These are phyloP conservation scores for Xylaria sp. DNA, from an alignment of 2,329 filamentous ascomycete genomes.

Conservation along the genomic window DNA sequence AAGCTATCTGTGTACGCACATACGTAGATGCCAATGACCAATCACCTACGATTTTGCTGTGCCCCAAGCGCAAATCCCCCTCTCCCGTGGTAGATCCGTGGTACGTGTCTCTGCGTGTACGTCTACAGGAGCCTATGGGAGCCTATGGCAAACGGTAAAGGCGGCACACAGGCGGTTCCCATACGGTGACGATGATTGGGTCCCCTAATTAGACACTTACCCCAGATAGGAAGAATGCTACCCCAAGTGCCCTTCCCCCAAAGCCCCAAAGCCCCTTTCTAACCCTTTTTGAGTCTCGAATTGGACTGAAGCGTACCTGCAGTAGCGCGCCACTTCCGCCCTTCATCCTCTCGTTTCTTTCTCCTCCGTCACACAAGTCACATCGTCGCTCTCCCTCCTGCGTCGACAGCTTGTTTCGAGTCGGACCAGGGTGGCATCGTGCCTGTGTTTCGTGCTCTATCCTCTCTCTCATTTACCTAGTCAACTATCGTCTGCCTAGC, in stretches of 20 bases:
- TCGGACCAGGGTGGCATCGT: slow-evolving; percentile 23
- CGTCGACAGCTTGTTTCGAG: slow-evolving; percentile 30
- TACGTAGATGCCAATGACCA: not conserved
- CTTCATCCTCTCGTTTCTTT: slow-evolving; percentile 8
- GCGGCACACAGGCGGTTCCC: slow-evolving; percentile 8
- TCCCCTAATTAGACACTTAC: slow-evolving; percentile 11
- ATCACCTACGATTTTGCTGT: not conserved
- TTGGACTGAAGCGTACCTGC: slow-evolving; percentile 33
- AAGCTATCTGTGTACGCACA: not conserved
- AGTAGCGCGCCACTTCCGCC: slow-evolving; percentile 28
- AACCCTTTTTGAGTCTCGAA: slow-evolving; percentile 23
- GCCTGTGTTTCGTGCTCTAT: slow-evolving; percentile 14
- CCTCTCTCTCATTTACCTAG: slow-evolving; percentile 16
- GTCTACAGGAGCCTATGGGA: not conserved
- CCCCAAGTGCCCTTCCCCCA: not conserved
- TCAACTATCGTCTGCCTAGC: not conserved
- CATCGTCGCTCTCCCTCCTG: slow-evolving; percentile 14
- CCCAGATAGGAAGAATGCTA: slow-evolving; percentile 28
- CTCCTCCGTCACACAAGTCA: slow-evolving; percentile 12
- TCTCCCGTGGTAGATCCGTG: not conserved
- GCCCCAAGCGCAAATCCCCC: not conserved
- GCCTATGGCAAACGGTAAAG: slow-evolving; percentile 1
- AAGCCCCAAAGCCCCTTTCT: slow-evolving; percentile 18
- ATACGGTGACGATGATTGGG: slow-evolving; percentile 25
- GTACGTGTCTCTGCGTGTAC: not conserved